phyloP scores from a whole-genome alignment of 768 basidiomycete species.

The Rhizopogon vulgaris region DNA sequence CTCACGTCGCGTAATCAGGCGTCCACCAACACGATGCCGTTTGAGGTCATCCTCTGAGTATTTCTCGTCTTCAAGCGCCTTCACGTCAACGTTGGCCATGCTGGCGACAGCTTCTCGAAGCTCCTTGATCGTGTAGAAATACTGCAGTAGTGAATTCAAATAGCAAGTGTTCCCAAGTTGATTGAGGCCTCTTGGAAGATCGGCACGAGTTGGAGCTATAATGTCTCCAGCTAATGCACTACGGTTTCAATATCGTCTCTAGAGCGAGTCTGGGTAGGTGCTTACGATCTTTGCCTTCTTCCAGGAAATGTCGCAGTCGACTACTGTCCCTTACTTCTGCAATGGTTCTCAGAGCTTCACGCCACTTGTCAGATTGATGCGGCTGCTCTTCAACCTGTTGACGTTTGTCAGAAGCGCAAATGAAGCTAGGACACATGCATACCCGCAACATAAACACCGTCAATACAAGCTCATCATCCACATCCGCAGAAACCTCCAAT shows the following conservation, averaged over 20 bases:
- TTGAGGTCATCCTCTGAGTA: slow-evolving; percentile 76
- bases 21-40: slow-evolving; percentile 81
- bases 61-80: slow-evolving; percentile 60
- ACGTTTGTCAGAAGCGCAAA: slow-evolving; percentile 6
- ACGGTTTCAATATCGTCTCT: slow-evolving; percentile 1
- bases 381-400: slow-evolving; percentile 67
- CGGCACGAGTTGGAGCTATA: slow-evolving; percentile 43
- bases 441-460: slow-evolving; percentile 71
- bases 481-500: slow-evolving; percentile 62
- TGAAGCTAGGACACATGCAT: slow-evolving; percentile 14
- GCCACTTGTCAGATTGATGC: slow-evolving; percentile 60
- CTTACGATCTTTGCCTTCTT: slow-evolving; percentile 73
- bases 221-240: slow-evolving; percentile 55
- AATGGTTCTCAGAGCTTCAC: slow-evolving; percentile 66
- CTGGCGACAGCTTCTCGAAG: slow-evolving; percentile 70
- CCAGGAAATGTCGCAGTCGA: slow-evolving; percentile 59
- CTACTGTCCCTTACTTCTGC: slow-evolving; percentile 69
- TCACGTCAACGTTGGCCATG: slow-evolving; percentile 48
- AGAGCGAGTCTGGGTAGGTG: slow-evolving; percentile 9
- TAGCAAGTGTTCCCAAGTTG: slow-evolving; percentile 90
- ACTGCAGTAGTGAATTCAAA: slow-evolving; percentile 77
- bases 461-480: slow-evolving; percentile 73
- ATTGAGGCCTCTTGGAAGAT: slow-evolving; percentile 80
- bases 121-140: slow-evolving; percentile 94
- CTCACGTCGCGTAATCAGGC: slow-evolving; percentile 74